A percentile compares a stretch with the other conserved stretches of the same genome.
phyloP scores from a whole-genome alignment of 169 alveolate genomes.

The Eimeria falciformis region DNA sequence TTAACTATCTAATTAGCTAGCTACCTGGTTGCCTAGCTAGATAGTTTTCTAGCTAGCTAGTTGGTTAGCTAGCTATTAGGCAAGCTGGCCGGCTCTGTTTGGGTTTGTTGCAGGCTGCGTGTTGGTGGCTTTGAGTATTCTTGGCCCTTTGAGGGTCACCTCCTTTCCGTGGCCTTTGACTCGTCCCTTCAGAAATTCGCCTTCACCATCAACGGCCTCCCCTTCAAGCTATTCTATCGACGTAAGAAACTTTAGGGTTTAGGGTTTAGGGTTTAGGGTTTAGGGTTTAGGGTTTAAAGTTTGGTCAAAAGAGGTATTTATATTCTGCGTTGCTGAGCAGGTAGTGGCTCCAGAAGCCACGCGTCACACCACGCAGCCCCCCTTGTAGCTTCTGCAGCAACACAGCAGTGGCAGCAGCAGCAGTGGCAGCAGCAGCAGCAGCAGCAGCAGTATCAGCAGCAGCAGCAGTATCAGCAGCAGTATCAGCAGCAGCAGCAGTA shows the following conservation, averaged over 20 bases:
- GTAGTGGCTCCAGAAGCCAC: neutral
- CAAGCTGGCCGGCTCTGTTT: too few relatives aligned
- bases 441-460: slow-evolving; percentile 21
- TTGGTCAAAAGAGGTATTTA: neutral
- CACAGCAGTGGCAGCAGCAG: slow-evolving; percentile 23
- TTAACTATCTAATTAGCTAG: too few relatives aligned
- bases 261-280: slow-evolving; percentile 61
- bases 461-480: slow-evolving; percentile 30
- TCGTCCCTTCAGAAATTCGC: neutral
- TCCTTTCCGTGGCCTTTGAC: slow-evolving; percentile 11
- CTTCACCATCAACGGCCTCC: slow-evolving; percentile 59
- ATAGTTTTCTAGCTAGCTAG: too few relatives aligned
- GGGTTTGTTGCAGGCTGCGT: slow-evolving; percentile 7
- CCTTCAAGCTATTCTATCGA: slow-evolving; percentile 51
- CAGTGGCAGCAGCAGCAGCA: slow-evolving; percentile 37
- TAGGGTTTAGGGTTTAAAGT: slow-evolving; percentile 33
- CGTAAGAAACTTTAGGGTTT: neutral
- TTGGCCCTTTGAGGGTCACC: slow-evolving; percentile 57
- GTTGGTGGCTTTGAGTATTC: slow-evolving; percentile 1
- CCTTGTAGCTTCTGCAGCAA: neutral
- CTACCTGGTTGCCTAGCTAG: too few relatives aligned
- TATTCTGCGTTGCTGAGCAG: neutral
- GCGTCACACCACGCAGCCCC: neutral
- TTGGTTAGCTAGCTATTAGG: too few relatives aligned
- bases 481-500: neutral